phyloP scores from a whole-genome alignment of 2,329 filamentous ascomycete species.

The Venturia oleaginea region DNA sequence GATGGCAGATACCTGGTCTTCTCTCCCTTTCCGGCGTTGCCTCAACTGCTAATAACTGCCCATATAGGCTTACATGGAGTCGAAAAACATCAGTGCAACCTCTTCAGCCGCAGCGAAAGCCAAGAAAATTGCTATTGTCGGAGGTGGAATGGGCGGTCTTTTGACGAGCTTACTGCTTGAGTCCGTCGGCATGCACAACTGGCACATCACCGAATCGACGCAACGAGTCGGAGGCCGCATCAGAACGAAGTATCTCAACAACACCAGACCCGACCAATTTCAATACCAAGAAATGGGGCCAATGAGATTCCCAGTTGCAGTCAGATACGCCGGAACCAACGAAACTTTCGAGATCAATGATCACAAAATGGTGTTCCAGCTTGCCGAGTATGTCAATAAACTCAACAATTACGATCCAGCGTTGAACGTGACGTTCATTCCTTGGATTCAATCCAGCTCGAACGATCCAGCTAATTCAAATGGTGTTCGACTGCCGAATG shows the following conservation, averaged over 20 bases:
- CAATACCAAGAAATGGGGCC: conserved; percentile 61
- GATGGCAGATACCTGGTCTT: background rate
- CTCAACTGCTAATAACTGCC: background rate
- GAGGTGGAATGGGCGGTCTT: conserved; percentile 56
- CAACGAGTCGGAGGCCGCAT: conserved; percentile 55
- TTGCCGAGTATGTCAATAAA: conserved; percentile 50
- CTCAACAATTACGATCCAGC: conserved; percentile 45
- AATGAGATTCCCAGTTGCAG: conserved; percentile 52
- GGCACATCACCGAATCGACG: conserved; percentile 53
- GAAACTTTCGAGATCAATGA: conserved; percentile 51
- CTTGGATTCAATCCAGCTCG: conserved; percentile 48
- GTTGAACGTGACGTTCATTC: conserved; percentile 50
- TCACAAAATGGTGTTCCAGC: conserved; percentile 55
- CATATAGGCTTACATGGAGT: background rate
- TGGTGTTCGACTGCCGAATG: conserved; percentile 39
- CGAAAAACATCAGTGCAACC: background rate
- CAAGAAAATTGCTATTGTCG: conserved; percentile 54
- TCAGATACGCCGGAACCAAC: conserved; percentile 42
- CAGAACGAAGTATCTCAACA: conserved; percentile 53
- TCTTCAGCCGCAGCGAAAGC: conserved; percentile 38
- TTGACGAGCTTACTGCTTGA: conserved; percentile 45
- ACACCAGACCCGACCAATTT: conserved; percentile 50
- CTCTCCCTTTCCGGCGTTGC: background rate
- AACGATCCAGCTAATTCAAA: conserved; percentile 46
- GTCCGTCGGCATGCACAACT: conserved; percentile 49